Evolutionary conservation across 1,284 basidiomycete genomes (phyloP).

Genomic region (Ustilago trichophora): DNA sequence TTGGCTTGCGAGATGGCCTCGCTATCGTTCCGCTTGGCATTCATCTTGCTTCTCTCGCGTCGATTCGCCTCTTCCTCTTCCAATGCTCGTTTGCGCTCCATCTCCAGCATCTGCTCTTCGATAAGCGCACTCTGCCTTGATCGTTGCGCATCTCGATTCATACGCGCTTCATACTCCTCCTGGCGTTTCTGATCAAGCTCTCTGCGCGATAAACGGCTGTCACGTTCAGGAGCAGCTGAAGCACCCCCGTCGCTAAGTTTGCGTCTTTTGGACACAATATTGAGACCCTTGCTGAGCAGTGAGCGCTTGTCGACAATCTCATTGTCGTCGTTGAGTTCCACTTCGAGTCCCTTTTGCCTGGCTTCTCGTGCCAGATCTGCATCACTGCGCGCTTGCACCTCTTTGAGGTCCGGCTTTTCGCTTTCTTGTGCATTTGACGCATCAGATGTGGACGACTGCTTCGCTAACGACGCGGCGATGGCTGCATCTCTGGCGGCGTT

Average conservation of each 20-base stretch:
- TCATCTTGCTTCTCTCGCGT: slow-evolving; percentile 23
- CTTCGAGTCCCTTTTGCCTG: slow-evolving; percentile 80
- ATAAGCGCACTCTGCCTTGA: slow-evolving; percentile 44
- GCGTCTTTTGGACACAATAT: slow-evolving; percentile 71
- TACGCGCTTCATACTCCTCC: slow-evolving; percentile 40
- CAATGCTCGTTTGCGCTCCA: slow-evolving; percentile 35
- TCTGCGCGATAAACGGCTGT: slow-evolving; percentile 9
- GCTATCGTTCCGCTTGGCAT: slow-evolving; percentile 43
- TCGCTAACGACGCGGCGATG: slow-evolving; percentile 37
- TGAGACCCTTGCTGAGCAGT: slow-evolving; percentile 87
- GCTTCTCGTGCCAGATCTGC: slow-evolving; percentile 74
- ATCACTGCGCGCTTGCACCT: slow-evolving; percentile 68
- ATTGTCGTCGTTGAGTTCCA: slow-evolving; percentile 96
- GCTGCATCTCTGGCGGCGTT: slow-evolving; percentile 57
- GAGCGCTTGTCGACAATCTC: slow-evolving; percentile 96
- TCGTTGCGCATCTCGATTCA: slow-evolving; percentile 45
- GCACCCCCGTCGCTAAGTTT: background rate
- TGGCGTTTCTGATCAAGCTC: slow-evolving; percentile 34
- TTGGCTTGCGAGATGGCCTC: slow-evolving; percentile 39
- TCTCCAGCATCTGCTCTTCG: slow-evolving; percentile 57
- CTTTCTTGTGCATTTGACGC: background rate
- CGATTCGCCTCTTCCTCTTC: slow-evolving; percentile 30
- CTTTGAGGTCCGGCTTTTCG: slow-evolving; percentile 2
- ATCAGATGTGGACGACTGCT: background rate
- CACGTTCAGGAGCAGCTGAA: background rate